phyloP scores from a whole-genome alignment of 2,329 filamentous ascomycete species.

The Aspergillus neoniger region DNA sequence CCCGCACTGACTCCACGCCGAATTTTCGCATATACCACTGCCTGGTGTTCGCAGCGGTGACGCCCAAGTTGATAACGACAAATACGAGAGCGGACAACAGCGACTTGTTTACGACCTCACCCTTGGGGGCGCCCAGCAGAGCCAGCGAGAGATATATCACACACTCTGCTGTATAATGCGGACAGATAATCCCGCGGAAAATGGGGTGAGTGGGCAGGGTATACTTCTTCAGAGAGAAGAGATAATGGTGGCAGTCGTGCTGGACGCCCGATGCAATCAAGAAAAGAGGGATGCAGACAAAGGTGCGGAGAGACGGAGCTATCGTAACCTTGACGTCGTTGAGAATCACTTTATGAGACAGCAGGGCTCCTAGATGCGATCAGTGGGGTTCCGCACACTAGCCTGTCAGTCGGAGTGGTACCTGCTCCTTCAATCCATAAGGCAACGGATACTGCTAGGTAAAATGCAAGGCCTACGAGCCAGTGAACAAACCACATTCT shows the following conservation, averaged over 20 bases:
- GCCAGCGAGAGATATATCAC: conserved; percentile 79
- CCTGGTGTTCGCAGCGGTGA: conserved; percentile 76
- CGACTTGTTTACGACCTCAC: conserved; percentile 69
- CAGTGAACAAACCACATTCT: conserved; percentile 87
- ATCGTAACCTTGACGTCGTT: conserved; percentile 41
- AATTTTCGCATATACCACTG: conserved; percentile 79
- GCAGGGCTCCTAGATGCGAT: conserved; percentile 31
- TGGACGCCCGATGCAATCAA: conserved; percentile 71
- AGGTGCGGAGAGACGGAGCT: conserved; percentile 53
- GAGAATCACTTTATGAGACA: conserved; percentile 35
- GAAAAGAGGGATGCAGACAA: conserved; percentile 64
- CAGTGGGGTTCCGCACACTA: background rate
- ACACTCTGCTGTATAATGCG: conserved; percentile 91
- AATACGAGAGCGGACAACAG: conserved; percentile 71
- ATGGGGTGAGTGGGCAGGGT: conserved; percentile 72
- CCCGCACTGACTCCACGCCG: conserved; percentile 62
- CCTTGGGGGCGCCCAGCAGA: conserved; percentile 69
- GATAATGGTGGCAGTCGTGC: conserved; percentile 69
- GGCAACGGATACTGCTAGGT: conserved; percentile 69
- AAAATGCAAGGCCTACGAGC: conserved; percentile 75
- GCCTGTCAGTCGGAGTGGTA: conserved; percentile 43
- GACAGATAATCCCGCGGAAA: conserved; percentile 74
- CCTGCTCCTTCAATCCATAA: conserved; percentile 83
- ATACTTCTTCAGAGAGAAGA: conserved; percentile 76
- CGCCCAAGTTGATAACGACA: conserved; percentile 74